Percentiles rank a stretch among this genome's conserved stretches.
phyloP scores from a whole-genome alignment of 2,329 filamentous ascomycete genomes.

The Epichloe baconii region DNA sequence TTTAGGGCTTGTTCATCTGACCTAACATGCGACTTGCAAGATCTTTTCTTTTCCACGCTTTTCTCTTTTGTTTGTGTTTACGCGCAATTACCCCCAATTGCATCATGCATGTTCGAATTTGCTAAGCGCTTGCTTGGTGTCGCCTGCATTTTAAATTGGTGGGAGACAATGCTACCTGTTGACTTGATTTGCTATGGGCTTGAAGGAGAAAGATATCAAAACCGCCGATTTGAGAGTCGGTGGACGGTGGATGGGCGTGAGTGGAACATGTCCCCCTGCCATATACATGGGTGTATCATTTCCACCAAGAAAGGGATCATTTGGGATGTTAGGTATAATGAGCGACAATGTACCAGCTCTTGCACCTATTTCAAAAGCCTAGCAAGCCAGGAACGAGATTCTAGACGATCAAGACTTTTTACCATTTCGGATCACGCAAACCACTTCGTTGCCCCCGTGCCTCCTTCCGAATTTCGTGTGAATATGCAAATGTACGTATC shows the following conservation, averaged over 20 bases:
- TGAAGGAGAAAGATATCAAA: background rate
- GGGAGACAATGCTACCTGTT: background rate
- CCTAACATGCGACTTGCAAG: constrained; percentile 8
- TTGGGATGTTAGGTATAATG: background rate
- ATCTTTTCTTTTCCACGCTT: constrained; percentile 2
- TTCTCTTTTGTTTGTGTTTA: constrained; percentile 7
- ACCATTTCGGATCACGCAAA: background rate
- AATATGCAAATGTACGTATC: background rate
- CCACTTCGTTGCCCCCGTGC: too few species aligned
- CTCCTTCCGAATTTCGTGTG: background rate
- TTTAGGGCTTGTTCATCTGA: constrained; percentile 22
- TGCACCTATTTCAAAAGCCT: background rate
- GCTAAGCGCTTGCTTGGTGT: background rate
- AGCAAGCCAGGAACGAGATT: background rate
- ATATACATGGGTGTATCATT: constrained; percentile 1
- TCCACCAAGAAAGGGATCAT: background rate
- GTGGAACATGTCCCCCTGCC: background rate
- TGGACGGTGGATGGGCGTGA: background rate
- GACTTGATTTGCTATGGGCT: background rate
- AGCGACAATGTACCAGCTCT: background rate
- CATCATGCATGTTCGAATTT: background rate
- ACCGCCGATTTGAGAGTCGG: background rate
- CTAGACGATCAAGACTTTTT: background rate
- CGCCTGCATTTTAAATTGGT: background rate
- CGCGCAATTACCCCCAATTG: background rate